A percentile compares a stretch with the other conserved stretches of the same genome.
These are phyloP conservation scores for Rosa multiflora DNA, from an alignment of 306 rosid genomes.

Conservation along the genomic window DNA sequence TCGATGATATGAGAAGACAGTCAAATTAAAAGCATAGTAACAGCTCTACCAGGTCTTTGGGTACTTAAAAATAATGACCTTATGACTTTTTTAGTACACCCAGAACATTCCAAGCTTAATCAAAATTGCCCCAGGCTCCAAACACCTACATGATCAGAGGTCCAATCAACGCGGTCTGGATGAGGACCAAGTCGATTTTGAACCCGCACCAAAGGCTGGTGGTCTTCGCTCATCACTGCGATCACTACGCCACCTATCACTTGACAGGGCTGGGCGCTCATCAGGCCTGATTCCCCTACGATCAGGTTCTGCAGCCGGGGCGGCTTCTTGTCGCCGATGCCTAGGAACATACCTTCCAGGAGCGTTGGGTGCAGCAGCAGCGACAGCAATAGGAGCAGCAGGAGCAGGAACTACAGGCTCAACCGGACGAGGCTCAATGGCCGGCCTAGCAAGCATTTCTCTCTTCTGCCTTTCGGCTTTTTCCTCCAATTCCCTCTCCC, in stretches of 20 bases:
- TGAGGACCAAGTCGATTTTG: slow-evolving; percentile 75
- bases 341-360: slow-evolving; percentile 69
- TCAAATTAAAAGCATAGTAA: background rate
- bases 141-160: slow-evolving; percentile 32
- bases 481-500: slow-evolving; percentile 77
- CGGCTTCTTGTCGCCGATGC: slow-evolving; percentile 42
- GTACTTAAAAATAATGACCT: background rate
- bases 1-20: background rate
- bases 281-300: slow-evolving; percentile 50
- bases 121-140: slow-evolving; percentile 25
- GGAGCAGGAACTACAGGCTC: slow-evolving; percentile 48
- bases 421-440: slow-evolving; percentile 41
- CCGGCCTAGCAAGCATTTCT: slow-evolving; percentile 46
- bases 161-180: slow-evolving; percentile 49
- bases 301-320: slow-evolving; percentile 49
- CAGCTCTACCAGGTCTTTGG: slow-evolving; percentile 11
- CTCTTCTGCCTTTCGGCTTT: slow-evolving; percentile 59
- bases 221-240: slow-evolving; percentile 53
- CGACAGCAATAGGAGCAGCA: slow-evolving; percentile 35
- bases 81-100: background rate
- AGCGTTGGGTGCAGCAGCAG: slow-evolving; percentile 18
- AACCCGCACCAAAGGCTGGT: slow-evolving; percentile 42
- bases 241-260: slow-evolving; percentile 67
- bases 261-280: slow-evolving; percentile 27
- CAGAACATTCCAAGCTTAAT: slow-evolving; percentile 18